phyloP scores from a whole-genome alignment of 345 rosid genomes.

The Linum tenue region DNA sequence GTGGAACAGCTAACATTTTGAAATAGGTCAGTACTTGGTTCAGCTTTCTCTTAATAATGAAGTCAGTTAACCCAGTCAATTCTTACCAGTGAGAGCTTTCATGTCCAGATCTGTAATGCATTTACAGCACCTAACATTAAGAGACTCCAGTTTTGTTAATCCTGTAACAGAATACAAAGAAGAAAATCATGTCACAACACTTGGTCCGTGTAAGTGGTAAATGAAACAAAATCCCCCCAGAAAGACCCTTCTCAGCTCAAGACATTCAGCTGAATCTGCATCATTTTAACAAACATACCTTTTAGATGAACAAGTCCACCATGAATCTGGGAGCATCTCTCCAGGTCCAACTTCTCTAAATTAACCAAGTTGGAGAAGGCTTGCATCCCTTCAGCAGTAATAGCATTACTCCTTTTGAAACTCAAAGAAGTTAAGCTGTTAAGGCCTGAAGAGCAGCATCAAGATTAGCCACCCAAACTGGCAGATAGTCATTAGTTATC shows the following conservation, averaged over 20 bases:
- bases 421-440: conserved; percentile 65
- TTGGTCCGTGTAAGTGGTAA: too few relatives aligned
- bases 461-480: neutral
- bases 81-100: conserved; percentile 62
- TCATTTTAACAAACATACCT: conserved; percentile 29
- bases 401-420: conserved; percentile 56
- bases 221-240: too few relatives aligned
- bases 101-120: conserved; percentile 72
- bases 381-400: conserved; percentile 66
- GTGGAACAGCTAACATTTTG: neutral
- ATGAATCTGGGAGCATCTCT: conserved; percentile 73
- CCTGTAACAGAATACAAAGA: conserved; percentile 28
- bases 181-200: neutral
- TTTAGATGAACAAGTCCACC: conserved; percentile 70
- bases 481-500: neutral
- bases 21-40: neutral
- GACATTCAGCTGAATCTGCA: neutral
- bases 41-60: neutral
- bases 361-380: conserved; percentile 58
- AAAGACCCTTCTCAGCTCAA: conserved; percentile 3
- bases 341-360: conserved; percentile 73
- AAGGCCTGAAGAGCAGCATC: conserved; percentile 40
- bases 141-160: conserved; percentile 63
- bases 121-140: conserved; percentile 75
- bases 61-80: neutral